These are phyloP conservation scores for Ophiocordyceps camponoti-floridani DNA, from an alignment of 2,329 filamentous ascomycete genomes.

Conservation along the genomic window DNA sequence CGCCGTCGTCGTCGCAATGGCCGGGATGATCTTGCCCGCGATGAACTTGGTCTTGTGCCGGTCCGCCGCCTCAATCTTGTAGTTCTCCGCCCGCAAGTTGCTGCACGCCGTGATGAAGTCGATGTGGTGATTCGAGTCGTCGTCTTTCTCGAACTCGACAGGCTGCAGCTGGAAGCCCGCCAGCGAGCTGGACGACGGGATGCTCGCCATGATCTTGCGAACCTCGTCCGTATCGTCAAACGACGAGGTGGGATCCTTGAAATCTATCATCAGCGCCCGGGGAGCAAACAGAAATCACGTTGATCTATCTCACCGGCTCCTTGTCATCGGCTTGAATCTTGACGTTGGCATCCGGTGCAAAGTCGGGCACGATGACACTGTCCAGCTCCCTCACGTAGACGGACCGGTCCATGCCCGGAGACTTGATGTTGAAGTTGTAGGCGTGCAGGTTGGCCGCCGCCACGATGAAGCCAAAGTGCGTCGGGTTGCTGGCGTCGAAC, in stretches of 20 bases:
- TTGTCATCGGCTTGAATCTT: conserved; percentile 96
- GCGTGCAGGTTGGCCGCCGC: conserved; percentile 84
- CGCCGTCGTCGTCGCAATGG: conserved; percentile 92
- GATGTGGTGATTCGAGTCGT: conserved; percentile 95
- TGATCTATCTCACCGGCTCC: conserved; percentile 42
- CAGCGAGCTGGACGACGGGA: conserved; percentile 65
- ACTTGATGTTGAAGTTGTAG: conserved; percentile 94
- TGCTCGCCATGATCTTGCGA: conserved; percentile 47
- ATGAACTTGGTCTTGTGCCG: conserved; percentile 99
- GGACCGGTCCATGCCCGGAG: conserved; percentile 47
- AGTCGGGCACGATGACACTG: conserved; percentile 90
- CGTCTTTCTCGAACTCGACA: conserved; percentile 97
- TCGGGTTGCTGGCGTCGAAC: conserved; percentile 70
- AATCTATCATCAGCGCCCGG: background rate
- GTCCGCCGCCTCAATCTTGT: conserved; percentile 86
- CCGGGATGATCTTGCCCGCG: conserved; percentile 96
- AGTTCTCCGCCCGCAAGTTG: conserved; percentile 93
- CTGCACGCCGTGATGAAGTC: conserved; percentile 97
- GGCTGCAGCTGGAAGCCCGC: conserved; percentile 78
- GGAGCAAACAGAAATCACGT: too few species aligned
- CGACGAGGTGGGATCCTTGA: conserved; percentile 64
- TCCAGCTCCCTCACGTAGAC: conserved; percentile 69
- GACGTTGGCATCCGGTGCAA: conserved; percentile 72
- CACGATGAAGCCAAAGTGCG: conserved; percentile 76
- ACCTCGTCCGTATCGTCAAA: conserved; percentile 65